Evolutionary conservation across 2,329 filamentous ascomycete genomes (phyloP).

Genomic region (Colletotrichum australisinense): DNA sequence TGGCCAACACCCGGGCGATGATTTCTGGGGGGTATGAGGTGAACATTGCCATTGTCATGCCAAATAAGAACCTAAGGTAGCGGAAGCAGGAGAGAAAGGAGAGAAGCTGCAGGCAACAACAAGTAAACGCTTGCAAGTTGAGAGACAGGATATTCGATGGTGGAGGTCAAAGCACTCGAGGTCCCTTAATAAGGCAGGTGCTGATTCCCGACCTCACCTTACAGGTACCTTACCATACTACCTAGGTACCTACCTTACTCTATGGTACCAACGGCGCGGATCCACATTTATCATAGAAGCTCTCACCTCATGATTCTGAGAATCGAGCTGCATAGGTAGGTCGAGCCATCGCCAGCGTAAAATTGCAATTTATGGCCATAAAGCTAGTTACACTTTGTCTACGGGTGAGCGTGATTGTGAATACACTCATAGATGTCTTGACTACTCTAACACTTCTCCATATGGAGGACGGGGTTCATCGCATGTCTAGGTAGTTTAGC

Average conservation of each 20-base stretch:
- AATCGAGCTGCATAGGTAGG: not conserved
- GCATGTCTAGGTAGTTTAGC: not conserved
- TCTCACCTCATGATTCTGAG: not conserved
- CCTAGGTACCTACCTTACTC: too few relatives aligned
- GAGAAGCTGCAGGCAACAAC: not conserved
- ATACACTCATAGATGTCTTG: not conserved
- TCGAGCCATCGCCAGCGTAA: not conserved
- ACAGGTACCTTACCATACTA: too few relatives aligned
- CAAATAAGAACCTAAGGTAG: too few relatives aligned
- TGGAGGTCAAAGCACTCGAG: not conserved
- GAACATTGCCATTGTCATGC: not conserved
- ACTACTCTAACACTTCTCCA: not conserved
- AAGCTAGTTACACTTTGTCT: not conserved
- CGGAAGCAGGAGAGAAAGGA: not conserved
- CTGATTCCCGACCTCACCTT: too few relatives aligned
- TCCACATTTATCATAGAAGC: not conserved
- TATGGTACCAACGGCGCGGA: too few relatives aligned
- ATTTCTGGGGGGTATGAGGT: not conserved
- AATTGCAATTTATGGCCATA: not conserved
- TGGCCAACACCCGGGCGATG: not conserved
- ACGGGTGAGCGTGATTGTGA: too few relatives aligned
- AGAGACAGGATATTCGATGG: too few relatives aligned
- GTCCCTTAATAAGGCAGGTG: too few relatives aligned
- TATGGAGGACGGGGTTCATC: not conserved
- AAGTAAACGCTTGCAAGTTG: too few relatives aligned